Evolutionary conservation across 1,139 yeast genomes (phyloP).

Genomic region (Protomyces inundatus): DNA sequence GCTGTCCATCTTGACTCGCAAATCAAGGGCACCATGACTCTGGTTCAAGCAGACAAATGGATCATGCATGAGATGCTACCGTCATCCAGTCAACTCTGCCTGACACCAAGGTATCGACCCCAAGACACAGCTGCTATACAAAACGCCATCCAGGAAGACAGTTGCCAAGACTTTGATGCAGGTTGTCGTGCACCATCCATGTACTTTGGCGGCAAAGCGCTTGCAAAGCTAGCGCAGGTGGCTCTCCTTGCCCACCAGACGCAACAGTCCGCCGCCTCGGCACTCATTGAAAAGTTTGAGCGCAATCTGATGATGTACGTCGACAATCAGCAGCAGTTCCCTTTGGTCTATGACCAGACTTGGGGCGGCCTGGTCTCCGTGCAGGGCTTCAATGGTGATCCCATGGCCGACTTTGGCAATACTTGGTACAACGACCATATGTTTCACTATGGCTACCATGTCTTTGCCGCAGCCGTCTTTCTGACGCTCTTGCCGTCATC

Average conservation of each 20-base stretch:
- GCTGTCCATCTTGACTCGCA: slow-evolving; percentile 46
- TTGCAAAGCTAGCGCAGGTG: slow-evolving; percentile 70
- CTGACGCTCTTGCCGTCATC: slow-evolving; percentile 54
- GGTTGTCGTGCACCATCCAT: slow-evolving; percentile 51
- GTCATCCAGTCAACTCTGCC: slow-evolving; percentile 47
- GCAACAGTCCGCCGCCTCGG: slow-evolving; percentile 41
- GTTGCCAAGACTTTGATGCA: slow-evolving; percentile 52
- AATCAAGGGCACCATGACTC: slow-evolving; percentile 66
- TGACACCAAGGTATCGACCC: slow-evolving; percentile 45
- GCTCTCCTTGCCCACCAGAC: slow-evolving; percentile 59
- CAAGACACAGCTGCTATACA: slow-evolving; percentile 49
- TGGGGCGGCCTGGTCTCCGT: slow-evolving; percentile 63
- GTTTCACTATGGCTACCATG: slow-evolving; percentile 72
- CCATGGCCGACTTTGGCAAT: slow-evolving; percentile 57
- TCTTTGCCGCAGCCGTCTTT: slow-evolving; percentile 72
- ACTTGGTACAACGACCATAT: slow-evolving; percentile 74
- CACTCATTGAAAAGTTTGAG: slow-evolving; percentile 50
- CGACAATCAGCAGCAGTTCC: slow-evolving; percentile 51
- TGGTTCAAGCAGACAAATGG: slow-evolving; percentile 50
- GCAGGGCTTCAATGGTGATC: slow-evolving; percentile 46
- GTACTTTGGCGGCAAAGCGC: slow-evolving; percentile 64
- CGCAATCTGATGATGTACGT: slow-evolving; percentile 51
- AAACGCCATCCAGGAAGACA: slow-evolving; percentile 52
- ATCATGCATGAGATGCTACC: slow-evolving; percentile 50
- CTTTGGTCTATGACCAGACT: slow-evolving; percentile 64